Conservation (phyloP, 768 basidiomycete genomes). For the Russula emetica region DNA sequence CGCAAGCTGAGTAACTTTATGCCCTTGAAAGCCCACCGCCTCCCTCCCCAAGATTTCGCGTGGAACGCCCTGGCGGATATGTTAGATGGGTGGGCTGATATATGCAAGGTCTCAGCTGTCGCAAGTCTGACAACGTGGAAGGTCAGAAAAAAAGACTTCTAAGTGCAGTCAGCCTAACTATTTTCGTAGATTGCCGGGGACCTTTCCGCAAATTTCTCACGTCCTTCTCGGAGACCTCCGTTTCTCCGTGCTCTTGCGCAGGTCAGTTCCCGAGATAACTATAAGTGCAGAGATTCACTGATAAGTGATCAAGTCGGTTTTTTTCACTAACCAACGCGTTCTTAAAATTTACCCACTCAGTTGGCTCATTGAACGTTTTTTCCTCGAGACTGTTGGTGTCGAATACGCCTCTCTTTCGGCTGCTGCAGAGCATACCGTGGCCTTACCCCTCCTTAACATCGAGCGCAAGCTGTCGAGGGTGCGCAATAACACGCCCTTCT, state of each 20-base stretch:
- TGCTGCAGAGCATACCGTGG: slow-evolving; percentile 37
- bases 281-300: slow-evolving; percentile 18
- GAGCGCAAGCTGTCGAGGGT: slow-evolving; percentile 41
- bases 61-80: slow-evolving; percentile 50
- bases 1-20: slow-evolving; percentile 64
- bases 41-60: slow-evolving; percentile 46
- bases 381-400: slow-evolving; percentile 45
- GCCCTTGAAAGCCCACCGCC: slow-evolving; percentile 57
- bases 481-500: background rate
- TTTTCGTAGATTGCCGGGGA: slow-evolving; percentile 45
- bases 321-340: slow-evolving; percentile 11
- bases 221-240: slow-evolving; percentile 42
- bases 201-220: slow-evolving; percentile 46
- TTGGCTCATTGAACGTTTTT: slow-evolving; percentile 55
- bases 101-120: slow-evolving; percentile 43
- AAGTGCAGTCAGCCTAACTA: too few relatives aligned
- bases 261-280: slow-evolving; percentile 37
- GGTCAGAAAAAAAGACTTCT: slow-evolving; percentile 37
- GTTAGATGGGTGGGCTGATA: slow-evolving; percentile 54
- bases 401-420: slow-evolving; percentile 49
- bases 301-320: slow-evolving; percentile 13
- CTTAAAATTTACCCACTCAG: slow-evolving; percentile 46
- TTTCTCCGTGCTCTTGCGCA: slow-evolving; percentile 64
- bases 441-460: slow-evolving; percentile 40
- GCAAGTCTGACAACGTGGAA: slow-evolving; percentile 57